Evolutionary conservation across 768 basidiomycete genomes (phyloP).

Genomic region (Trametes cingulata): DNA sequence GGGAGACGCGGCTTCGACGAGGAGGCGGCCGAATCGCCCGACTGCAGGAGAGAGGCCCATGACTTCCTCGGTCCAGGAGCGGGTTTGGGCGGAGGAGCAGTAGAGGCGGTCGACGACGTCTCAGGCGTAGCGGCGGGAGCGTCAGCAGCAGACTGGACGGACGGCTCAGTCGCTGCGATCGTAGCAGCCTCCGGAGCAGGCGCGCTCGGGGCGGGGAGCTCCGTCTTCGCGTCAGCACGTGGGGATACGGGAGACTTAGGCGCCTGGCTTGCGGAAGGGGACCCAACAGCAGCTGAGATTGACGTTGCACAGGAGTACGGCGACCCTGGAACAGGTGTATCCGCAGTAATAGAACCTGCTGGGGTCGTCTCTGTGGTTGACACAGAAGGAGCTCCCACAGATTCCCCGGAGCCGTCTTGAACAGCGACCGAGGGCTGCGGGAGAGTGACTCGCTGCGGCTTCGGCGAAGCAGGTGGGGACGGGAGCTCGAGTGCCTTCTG

Average conservation of each 20-base stretch:
- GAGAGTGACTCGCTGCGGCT: slow-evolving; percentile 13
- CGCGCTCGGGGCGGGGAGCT: not conserved
- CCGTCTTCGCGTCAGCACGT: not conserved
- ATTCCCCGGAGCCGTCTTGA: slow-evolving; percentile 24
- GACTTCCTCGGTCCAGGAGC: slow-evolving; percentile 54
- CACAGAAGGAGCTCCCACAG: slow-evolving; percentile 44
- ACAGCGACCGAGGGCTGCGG: not conserved
- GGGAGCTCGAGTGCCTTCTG: slow-evolving; percentile 52
- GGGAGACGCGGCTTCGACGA: slow-evolving; percentile 53
- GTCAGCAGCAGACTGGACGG: not conserved
- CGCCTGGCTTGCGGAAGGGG: slow-evolving; percentile 10
- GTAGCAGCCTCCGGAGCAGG: not conserved
- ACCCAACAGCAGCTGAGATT: slow-evolving; percentile 38
- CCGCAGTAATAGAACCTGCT: slow-evolving; percentile 50
- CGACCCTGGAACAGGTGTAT: slow-evolving; percentile 50
- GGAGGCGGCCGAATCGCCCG: slow-evolving; percentile 40
- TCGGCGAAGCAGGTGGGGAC: slow-evolving; percentile 45
- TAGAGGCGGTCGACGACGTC: slow-evolving; percentile 13
- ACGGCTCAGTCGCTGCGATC: not conserved
- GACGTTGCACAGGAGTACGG: slow-evolving; percentile 65
- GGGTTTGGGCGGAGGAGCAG: slow-evolving; percentile 17
- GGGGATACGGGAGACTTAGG: slow-evolving; percentile 8
- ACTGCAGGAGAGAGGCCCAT: slow-evolving; percentile 72
- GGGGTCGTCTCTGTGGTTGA: slow-evolving; percentile 52
- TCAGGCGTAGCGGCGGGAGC: slow-evolving; percentile 2